Evolutionary conservation across 2,329 filamentous ascomycete species (phyloP), one percentile per base, ranked within the genome.

Genomic region (Endothia cerciana): DNA sequence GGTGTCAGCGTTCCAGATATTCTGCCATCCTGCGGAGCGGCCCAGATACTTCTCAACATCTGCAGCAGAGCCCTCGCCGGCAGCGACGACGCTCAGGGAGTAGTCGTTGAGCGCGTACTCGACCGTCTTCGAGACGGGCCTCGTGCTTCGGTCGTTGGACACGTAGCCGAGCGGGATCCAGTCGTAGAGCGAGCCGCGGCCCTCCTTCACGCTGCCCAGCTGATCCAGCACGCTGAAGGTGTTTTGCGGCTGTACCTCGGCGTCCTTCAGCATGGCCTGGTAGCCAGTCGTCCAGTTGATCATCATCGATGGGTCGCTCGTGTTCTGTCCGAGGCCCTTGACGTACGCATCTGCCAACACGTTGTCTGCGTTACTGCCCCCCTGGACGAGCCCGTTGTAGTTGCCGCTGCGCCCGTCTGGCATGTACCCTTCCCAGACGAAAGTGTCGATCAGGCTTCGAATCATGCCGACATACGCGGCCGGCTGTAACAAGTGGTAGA

Each of bases 291-390:
- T 76, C 91, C 91, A 94, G 63, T 83, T 81, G 69, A 81, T 74
- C 63, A 80, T 82, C 64, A 84, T 84, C 22, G 80, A 78, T 2
- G 85, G 83, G 3, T 78, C 75, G 67, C 83, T 85, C 4, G 92
- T 84, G 3, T 84, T 86, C 4, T 79, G 78, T 0, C 76, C 78
- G 4, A 92, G 80, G 15, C 88, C 89, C 74, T 93, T 93, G 30
- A 91, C 64, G 67, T 84, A 91, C 0, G 87, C 86, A 71, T 93
- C 90, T 0, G 84, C 87, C 1, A 92, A 79, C 1, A 92, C 82
- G 8, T 89, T 83, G 71, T 93, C 90, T 10, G 90, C 88, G 67
- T 93, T 92, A 0, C 89, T 91, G 0, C 91, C 91, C 10, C 91
- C 90, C 70, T 93, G 91, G 0, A 89, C 91, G 72, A 85, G 89